Evolutionary conservation across 2,329 filamentous ascomycete species (phyloP), one percentile per base, ranked within the genome.

Genomic region (Colletotrichum ledebouriae): DNA sequence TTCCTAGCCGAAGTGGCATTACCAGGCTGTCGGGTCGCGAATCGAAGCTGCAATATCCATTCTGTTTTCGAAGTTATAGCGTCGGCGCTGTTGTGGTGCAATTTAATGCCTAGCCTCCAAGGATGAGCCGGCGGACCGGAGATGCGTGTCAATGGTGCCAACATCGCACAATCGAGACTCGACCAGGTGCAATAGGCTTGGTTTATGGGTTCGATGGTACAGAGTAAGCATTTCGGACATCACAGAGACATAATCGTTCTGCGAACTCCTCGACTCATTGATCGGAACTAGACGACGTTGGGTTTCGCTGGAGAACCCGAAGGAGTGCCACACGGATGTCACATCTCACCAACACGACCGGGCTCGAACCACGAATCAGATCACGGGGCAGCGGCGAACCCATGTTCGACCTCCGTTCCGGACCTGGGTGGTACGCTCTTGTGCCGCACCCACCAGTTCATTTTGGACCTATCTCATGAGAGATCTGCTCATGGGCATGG

Each of bases 101-200:
- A 22, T n/a, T 15, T 6, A 11, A 7, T 20, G 6, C 3, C 34
- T 33, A 20, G 49, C 37, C 9, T 55, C 25, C n/a, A 58, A 34
- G 37, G 39, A 67, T 67, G 67, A 69, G 39, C 63, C 52, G 63
- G 53, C 52, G 63, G 63, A 62, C 67, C 29, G 57, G 52, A 67
- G 29, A 49, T 53, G 58, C 60, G 53, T 68, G 20, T 39, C 6
- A 3, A 13, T 17, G 34, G 29, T 39, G 44, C 29, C 46, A 13
- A 17, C 33, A 47, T 13, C 29, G n/a, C 34, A 37, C 22, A 22
- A 5, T 22, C 17, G n/a, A 34, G 10, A 29, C 50, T 49, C 29
- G 7, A 20, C 15, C 29, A 56, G 22, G 5, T 12, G 13, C 10
- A 6, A 39, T 37, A 29, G 15, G 29, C 29, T 29, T 20, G 9